Evolutionary conservation across 768 basidiomycete species (phyloP).

Genomic region (Hysterangium stoloniferum): DNA sequence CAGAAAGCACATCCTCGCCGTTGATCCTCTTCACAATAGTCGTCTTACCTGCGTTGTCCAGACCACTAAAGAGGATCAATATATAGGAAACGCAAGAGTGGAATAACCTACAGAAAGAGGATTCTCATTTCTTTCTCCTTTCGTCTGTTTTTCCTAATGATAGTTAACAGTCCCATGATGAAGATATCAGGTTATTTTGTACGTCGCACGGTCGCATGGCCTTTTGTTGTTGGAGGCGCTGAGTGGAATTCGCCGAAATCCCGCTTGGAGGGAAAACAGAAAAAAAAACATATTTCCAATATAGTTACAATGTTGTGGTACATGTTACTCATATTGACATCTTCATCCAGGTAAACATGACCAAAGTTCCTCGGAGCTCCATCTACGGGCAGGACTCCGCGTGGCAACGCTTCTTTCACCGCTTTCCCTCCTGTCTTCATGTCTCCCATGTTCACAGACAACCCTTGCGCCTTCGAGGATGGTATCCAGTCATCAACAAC

Average conservation of each 20-base stretch:
- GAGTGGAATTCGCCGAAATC: neutral
- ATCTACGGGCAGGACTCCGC: neutral
- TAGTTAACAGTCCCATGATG: slow-evolving; percentile 86
- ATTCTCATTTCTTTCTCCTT: slow-evolving; percentile 97
- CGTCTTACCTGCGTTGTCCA: slow-evolving; percentile 98
- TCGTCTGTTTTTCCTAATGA: slow-evolving; percentile 91
- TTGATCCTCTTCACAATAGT: slow-evolving; percentile 95
- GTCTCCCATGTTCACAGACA: slow-evolving; percentile 1
- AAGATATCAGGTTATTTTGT: neutral
- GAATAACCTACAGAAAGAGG: slow-evolving; percentile 68
- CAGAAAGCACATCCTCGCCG: slow-evolving; percentile 78
- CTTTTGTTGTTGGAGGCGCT: neutral
- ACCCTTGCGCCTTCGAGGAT: neutral
- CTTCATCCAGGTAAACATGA: too few relatives aligned
- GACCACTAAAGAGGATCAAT: slow-evolving; percentile 48
- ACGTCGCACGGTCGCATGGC: neutral
- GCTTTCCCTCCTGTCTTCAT: neutral
- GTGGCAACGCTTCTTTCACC: neutral
- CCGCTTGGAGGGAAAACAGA: too few relatives aligned
- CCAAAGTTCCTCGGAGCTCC: too few relatives aligned
- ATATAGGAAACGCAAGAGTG: neutral
- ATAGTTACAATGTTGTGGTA: too few relatives aligned
- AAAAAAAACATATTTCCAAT: neutral
- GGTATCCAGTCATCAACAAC: slow-evolving; percentile 7
- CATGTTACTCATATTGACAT: too few relatives aligned